phyloP scores from a whole-genome alignment of 2,329 filamentous ascomycete species.

The Talaromyces amestolkiae region DNA sequence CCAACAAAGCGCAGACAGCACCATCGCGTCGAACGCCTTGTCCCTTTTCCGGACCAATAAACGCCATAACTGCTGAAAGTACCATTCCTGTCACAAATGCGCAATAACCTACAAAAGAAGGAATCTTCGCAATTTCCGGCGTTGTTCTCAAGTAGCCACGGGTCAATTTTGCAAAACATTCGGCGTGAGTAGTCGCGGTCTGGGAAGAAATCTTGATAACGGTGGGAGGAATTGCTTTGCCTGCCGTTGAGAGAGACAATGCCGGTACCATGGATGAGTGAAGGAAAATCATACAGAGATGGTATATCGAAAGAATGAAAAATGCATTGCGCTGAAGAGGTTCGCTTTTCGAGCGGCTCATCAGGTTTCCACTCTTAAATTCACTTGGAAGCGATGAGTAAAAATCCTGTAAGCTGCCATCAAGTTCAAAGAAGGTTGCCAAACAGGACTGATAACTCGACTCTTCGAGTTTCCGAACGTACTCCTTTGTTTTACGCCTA shows the following conservation, averaged over 20 bases:
- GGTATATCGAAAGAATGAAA: conserved; percentile 10
- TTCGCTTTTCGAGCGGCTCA: neutral
- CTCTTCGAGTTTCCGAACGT: neutral
- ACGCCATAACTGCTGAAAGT: conserved; percentile 10
- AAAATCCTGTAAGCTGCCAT: neutral
- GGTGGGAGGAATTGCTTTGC: neutral
- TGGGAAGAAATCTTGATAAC: neutral
- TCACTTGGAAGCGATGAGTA: neutral
- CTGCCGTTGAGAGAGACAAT: neutral
- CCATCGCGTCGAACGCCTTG: conserved; percentile 10
- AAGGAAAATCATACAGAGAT: conserved; percentile 11
- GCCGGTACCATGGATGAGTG: conserved; percentile 12
- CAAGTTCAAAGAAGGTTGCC: neutral
- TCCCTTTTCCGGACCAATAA: neutral
- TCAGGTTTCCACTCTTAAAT: neutral
- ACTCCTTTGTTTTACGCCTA: neutral
- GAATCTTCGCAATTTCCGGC: conserved; percentile 5
- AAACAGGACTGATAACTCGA: neutral
- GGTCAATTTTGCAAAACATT: neutral
- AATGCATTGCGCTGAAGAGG: conserved; percentile 14
- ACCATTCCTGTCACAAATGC: conserved; percentile 13
- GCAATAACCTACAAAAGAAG: conserved; percentile 10
- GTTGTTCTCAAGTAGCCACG: neutral
- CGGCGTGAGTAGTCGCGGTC: neutral
- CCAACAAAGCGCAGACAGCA: conserved; percentile 10